These are phyloP conservation scores for Kazachstania taianensis DNA, from an alignment of 805 yeast genomes.

Conservation along the genomic window DNA sequence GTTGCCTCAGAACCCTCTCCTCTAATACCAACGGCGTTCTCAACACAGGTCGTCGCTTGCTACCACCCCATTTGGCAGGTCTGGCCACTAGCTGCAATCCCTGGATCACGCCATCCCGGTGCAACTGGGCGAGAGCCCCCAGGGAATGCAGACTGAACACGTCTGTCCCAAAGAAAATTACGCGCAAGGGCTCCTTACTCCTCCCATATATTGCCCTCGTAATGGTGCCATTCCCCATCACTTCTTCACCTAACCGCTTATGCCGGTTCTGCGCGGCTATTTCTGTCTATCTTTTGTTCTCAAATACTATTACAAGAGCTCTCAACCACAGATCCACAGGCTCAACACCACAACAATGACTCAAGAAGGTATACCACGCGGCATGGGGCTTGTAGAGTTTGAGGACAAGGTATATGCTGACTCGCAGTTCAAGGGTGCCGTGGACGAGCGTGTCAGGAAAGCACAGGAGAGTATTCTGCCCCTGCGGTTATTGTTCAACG, in stretches of 20 bases:
- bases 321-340: too few species aligned
- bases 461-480: conserved; percentile 10
- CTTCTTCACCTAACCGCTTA: too few species aligned
- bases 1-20: background rate
- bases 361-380: background rate
- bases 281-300: too few species aligned
- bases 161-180: conserved; percentile 77
- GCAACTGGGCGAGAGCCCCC: conserved; percentile 13
- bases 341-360: background rate
- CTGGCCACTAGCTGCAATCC: conserved; percentile 42
- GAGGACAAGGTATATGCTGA: background rate
- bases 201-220: too few species aligned
- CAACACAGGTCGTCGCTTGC: conserved; percentile 36
- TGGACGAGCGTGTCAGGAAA: conserved; percentile 5
- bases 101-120: conserved; percentile 1
- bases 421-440: background rate
- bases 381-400: background rate
- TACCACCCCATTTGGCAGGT: conserved; percentile 52
- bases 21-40: conserved; percentile 46
- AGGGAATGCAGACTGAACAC: conserved; percentile 2
- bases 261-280: too few species aligned
- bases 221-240: too few species aligned
- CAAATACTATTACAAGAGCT: too few species aligned
- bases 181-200: too few species aligned
- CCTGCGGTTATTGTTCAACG: conserved; percentile 18